Percentiles rank a stretch among this genome's conserved stretches.
Evolutionary conservation across 768 basidiomycete genomes (phyloP).

Genomic region (Russula lepida): DNA sequence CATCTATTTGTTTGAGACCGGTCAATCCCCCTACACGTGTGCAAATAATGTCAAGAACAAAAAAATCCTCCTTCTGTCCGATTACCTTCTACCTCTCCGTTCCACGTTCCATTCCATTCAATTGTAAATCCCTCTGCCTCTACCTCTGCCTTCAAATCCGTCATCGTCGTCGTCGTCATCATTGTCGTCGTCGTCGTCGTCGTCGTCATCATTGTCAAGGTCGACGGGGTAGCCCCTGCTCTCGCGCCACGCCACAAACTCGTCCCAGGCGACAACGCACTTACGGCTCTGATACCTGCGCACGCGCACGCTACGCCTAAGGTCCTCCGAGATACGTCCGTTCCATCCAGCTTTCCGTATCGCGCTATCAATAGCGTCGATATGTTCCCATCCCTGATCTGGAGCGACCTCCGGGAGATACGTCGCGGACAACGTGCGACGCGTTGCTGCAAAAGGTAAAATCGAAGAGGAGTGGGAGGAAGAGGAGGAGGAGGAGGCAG

Average conservation of each 20-base stretch:
- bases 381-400: conserved; percentile 90
- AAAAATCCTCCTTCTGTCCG: not conserved
- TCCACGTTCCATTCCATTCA: not conserved
- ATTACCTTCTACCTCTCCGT: not conserved
- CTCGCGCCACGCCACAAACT: conserved; percentile 69
- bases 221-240: conserved; percentile 31
- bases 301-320: conserved; percentile 66
- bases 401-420: conserved; percentile 90
- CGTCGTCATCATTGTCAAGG: not conserved
- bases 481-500: too few relatives aligned
- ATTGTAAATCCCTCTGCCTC: not conserved
- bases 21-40: not conserved
- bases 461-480: too few relatives aligned
- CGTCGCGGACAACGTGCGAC: conserved; percentile 66
- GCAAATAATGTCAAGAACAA: not conserved
- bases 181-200: not conserved
- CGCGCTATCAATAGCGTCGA: conserved; percentile 84
- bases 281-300: conserved; percentile 75
- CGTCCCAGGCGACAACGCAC: conserved; percentile 61
- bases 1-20: not conserved
- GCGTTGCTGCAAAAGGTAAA: not conserved
- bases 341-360: conserved; percentile 91
- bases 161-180: not conserved
- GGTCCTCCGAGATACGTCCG: conserved; percentile 72
- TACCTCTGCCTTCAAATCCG: not conserved